These are phyloP conservation scores for Suillus hirtellus DNA, from an alignment of 768 basidiomycete species.

Conservation along the genomic window DNA sequence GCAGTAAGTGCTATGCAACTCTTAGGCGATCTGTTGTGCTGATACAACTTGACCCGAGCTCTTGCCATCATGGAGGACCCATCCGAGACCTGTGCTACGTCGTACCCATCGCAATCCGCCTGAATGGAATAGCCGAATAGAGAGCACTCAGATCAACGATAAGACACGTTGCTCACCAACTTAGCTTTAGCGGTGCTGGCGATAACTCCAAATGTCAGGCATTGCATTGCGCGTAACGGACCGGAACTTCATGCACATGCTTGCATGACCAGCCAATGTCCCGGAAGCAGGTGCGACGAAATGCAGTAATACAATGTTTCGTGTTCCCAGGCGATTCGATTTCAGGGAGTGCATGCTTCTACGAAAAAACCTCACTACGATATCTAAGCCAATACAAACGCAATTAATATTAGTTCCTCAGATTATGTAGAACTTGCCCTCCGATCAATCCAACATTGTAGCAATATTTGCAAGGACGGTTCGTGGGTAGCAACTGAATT, in stretches of 20 bases:
- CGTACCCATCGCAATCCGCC: not conserved
- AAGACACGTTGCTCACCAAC: not conserved
- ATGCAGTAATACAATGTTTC: not conserved
- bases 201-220: not conserved
- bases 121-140: not conserved
- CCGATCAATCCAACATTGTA: not conserved
- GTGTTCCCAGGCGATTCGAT: not conserved
- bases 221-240: not conserved
- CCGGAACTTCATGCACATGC: not conserved
- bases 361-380: not conserved
- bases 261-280: not conserved
- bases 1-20: no score
- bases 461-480: no score
- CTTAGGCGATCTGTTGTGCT: no score
- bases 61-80: not conserved
- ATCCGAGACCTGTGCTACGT: not conserved
- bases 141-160: not conserved
- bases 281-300: not conserved
- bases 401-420: no score
- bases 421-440: no score
- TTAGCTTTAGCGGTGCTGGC: not conserved
- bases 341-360: not conserved
- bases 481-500: no score
- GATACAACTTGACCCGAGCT: not conserved
- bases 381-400: not conserved